Percentiles rank a stretch among this genome's conserved stretches.
phyloP scores from a whole-genome alignment of 768 basidiomycete species.

The Boletus rubescentipes region DNA sequence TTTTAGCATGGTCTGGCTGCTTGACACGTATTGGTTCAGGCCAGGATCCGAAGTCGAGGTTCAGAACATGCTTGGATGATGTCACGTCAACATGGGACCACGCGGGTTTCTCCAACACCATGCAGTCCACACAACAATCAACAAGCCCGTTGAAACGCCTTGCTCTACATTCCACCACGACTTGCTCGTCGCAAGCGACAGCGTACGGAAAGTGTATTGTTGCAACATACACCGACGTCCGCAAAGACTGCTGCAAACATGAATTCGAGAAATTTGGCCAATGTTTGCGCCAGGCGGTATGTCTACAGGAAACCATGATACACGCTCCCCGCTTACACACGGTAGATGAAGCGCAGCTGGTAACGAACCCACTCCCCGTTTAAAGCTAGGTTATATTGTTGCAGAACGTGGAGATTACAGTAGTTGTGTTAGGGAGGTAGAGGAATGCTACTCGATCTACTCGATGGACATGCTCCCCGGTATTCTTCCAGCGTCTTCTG shows the following conservation, averaged over 20 bases:
- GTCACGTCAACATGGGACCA: no score
- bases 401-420: conserved; percentile 13
- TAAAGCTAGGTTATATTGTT: conserved; percentile 3
- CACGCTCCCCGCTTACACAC: neutral
- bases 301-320: conserved; percentile 30
- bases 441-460: conserved; percentile 20
- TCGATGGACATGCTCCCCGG: conserved; percentile 31
- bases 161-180: conserved; percentile 69
- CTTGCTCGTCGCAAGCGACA: conserved; percentile 69
- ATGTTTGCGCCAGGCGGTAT: conserved; percentile 78
- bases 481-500: conserved; percentile 39
- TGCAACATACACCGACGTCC: conserved; percentile 78
- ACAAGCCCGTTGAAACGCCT: conserved; percentile 56
- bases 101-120: neutral
- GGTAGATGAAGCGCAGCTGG: conserved; percentile 59
- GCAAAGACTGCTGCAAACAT: conserved; percentile 76
- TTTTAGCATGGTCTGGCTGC: conserved; percentile 47
- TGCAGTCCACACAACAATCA: conserved; percentile 30
- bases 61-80: neutral
- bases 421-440: conserved; percentile 15
- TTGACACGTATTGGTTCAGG: neutral
- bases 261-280: conserved; percentile 84
- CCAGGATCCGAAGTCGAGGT: neutral
- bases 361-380: conserved; percentile 23
- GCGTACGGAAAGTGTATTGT: conserved; percentile 89